A percentile compares a stretch with the other conserved stretches of the same genome.
phyloP scores from a whole-genome alignment of 2,329 filamentous ascomycete species.

The Berkeleyomyces rouxiae region DNA sequence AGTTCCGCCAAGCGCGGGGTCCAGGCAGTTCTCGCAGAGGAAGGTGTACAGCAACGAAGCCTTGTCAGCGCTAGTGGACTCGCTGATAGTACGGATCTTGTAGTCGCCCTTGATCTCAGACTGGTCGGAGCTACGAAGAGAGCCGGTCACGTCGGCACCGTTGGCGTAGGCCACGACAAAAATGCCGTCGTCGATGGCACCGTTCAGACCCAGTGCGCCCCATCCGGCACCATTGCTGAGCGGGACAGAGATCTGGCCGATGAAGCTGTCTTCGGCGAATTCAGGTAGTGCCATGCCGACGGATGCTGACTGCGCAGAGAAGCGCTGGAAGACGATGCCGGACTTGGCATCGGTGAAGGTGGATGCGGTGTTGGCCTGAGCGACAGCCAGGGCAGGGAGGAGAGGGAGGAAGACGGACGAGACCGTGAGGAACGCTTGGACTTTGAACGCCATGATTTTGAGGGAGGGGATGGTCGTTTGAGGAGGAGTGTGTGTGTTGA shows the following conservation, averaged over 20 bases:
- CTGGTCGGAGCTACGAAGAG: conserved; percentile 29
- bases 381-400: not conserved
- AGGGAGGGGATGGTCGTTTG: not conserved
- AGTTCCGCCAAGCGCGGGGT: conserved; percentile 18
- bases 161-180: conserved; percentile 30
- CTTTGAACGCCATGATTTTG: conserved; percentile 7
- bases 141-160: conserved; percentile 24
- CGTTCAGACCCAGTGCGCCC: conserved; percentile 29
- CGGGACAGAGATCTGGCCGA: conserved; percentile 29
- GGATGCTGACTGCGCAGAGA: conserved; percentile 21
- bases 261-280: conserved; percentile 24
- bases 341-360: conserved; percentile 12
- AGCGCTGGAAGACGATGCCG: conserved; percentile 18
- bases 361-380: not conserved
- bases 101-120: conserved; percentile 27
- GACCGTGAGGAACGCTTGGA: conserved; percentile 2
- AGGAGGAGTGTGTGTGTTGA: not conserved
- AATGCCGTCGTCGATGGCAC: conserved; percentile 29
- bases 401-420: conserved; percentile 11
- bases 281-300: conserved; percentile 28
- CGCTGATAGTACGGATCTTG: conserved; percentile 24
- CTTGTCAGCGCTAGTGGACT: conserved; percentile 27
- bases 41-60: conserved; percentile 30
- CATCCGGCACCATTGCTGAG: conserved; percentile 26
- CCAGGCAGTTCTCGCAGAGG: conserved; percentile 25